Percentiles rank a stretch among this genome's conserved stretches.
phyloP scores from a whole-genome alignment of 192 early-diverging fungal genomes.

The Chytriomyces sp. region DNA sequence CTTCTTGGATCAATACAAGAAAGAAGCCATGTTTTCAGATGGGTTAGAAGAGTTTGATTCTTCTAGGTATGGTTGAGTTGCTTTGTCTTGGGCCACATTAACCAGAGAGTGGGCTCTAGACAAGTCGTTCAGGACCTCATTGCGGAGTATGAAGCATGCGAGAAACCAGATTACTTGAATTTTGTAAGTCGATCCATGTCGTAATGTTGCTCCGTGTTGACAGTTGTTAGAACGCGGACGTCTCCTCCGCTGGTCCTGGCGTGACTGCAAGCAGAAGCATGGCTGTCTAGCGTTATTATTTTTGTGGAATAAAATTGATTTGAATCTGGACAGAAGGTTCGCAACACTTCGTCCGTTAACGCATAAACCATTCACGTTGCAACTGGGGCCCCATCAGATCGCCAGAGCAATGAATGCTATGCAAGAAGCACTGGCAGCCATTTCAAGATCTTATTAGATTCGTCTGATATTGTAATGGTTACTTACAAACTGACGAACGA shows the following conservation, averaged over 20 bases:
- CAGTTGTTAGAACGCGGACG: constrained; percentile 3
- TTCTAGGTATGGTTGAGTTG: constrained; percentile 50
- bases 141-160: constrained; percentile 92
- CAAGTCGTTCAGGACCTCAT: constrained; percentile 91
- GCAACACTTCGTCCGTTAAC: too few species aligned
- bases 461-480: too few species aligned
- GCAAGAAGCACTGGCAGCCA: too few species aligned
- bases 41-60: constrained; percentile 90
- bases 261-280: background rate
- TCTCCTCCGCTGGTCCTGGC: background rate
- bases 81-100: constrained; percentile 1
- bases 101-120: constrained; percentile 37
- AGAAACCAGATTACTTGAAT: constrained; percentile 79
- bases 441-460: too few species aligned
- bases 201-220: background rate
- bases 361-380: too few species aligned
- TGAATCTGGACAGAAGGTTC: too few species aligned
- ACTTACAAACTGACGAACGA: too few species aligned
- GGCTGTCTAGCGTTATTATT: background rate
- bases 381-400: too few species aligned
- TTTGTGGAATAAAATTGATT: background rate
- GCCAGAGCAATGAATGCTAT: too few species aligned
- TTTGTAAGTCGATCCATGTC: constrained; percentile 39
- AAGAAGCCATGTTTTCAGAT: constrained; percentile 68
- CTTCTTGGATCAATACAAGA: constrained; percentile 92